A percentile compares a stretch with the other conserved stretches of the same genome.
Conservation (phyloP, 176 grass and related monocot species). For the Thalia dealbata region DNA sequence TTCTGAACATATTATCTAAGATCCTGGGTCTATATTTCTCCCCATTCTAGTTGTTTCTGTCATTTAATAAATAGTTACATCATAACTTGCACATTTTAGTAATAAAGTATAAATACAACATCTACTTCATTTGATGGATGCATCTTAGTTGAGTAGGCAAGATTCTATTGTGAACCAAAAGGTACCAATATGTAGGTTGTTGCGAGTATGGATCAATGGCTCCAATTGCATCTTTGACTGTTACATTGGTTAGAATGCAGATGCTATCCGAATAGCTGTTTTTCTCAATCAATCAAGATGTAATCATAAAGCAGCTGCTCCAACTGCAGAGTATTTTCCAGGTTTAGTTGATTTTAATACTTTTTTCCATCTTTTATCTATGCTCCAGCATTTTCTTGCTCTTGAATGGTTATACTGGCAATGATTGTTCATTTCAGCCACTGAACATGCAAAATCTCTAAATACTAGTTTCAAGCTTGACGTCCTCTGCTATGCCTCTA, state of each 20-base stretch:
- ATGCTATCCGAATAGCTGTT: conserved; percentile 58
- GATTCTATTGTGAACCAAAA: neutral
- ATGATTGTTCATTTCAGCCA: conserved; percentile 29
- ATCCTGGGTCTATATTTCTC: neutral
- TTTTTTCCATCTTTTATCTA: neutral
- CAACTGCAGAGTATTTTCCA: conserved; percentile 62
- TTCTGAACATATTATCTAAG: neutral
- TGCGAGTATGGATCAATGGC: conserved; percentile 7
- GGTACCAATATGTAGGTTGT: neutral
- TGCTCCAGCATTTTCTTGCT: neutral
- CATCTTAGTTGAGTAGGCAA: neutral
- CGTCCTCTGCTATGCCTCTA: conserved; percentile 66
- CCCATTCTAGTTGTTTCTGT: neutral
- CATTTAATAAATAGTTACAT: neutral
- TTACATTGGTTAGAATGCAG: conserved; percentile 69
- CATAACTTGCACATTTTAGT: neutral
- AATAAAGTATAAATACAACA: neutral
- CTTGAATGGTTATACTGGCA: neutral
- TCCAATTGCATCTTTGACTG: conserved; percentile 19
- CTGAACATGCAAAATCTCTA: conserved; percentile 40
- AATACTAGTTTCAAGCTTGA: conserved; percentile 63
- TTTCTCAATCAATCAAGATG: conserved; percentile 54
- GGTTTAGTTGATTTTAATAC: conserved; percentile 30
- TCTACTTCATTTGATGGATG: neutral
- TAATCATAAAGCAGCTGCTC: conserved; percentile 30